phyloP scores from a whole-genome alignment of 1,284 basidiomycete species.

The Clitocybe nebularis region DNA sequence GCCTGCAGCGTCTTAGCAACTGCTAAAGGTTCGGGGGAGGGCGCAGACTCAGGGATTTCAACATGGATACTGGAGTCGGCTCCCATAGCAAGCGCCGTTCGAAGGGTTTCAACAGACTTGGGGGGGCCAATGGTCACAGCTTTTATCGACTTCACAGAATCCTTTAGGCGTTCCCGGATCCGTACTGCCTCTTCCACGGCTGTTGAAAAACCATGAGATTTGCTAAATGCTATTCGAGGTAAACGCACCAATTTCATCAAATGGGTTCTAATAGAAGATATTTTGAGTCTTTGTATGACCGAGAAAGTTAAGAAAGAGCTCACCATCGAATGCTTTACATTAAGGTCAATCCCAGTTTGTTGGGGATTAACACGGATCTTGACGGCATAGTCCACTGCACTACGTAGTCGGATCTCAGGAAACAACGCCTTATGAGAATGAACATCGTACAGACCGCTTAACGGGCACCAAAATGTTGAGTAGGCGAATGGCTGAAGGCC shows the following conservation, averaged over 20 bases:
- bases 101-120: conserved; percentile 87
- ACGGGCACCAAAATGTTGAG: conserved; percentile 91
- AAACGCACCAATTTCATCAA: conserved; percentile 89
- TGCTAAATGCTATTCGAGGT: background rate
- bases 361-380: conserved; percentile 93
- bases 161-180: conserved; percentile 79
- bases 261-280: conserved; percentile 75
- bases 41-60: conserved; percentile 71
- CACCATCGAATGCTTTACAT: conserved; percentile 97
- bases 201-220: conserved; percentile 29
- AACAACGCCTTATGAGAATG: conserved; percentile 15
- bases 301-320: conserved; percentile 20
- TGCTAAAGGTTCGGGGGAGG: conserved; percentile 80
- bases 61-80: conserved; percentile 94
- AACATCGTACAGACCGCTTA: conserved; percentile 65
- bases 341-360: conserved; percentile 90
- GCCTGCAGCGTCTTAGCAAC: conserved; percentile 84
- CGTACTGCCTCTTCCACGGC: conserved; percentile 98
- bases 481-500: conserved; percentile 65
- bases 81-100: conserved; percentile 97
- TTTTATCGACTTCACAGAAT: conserved; percentile 79
- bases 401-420: conserved; percentile 22
- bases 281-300: background rate
- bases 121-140: conserved; percentile 91
- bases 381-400: conserved; percentile 81